Conservation (phyloP, 2,329 filamentous ascomycete species). For the Aspergillus brasiliensis region DNA sequence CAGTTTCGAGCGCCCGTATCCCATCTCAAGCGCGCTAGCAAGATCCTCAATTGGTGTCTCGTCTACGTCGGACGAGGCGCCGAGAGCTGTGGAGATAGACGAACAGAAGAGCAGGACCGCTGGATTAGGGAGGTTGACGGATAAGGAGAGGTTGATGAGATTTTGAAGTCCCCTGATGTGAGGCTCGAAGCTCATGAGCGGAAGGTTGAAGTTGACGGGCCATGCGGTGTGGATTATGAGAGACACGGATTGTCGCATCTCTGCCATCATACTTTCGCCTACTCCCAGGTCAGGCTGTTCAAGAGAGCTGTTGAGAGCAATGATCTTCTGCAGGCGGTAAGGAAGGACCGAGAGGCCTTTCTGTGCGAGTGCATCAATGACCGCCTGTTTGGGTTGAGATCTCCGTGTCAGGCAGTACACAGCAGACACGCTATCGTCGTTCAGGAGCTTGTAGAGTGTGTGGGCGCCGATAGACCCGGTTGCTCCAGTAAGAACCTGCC, state of each 20-base stretch:
- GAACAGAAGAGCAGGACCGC: conserved; percentile 54
- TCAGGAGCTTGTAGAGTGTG: conserved; percentile 40
- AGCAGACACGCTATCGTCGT: conserved; percentile 35
- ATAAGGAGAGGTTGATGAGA: conserved; percentile 50
- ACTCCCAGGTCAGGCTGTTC: conserved; percentile 48
- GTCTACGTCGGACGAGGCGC: neutral
- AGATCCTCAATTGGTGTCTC: conserved; percentile 21
- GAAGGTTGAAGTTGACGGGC: conserved; percentile 59
- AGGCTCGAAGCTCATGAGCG: conserved; percentile 50
- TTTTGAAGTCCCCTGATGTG: conserved; percentile 50
- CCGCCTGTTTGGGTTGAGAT: conserved; percentile 21
- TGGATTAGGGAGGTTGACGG: conserved; percentile 30
- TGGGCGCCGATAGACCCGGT: conserved; percentile 50
- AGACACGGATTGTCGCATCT: conserved; percentile 45
- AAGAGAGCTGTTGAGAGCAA: conserved; percentile 44
- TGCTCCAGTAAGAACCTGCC: conserved; percentile 45
- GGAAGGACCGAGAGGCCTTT: conserved; percentile 26
- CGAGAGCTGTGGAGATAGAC: conserved; percentile 48
- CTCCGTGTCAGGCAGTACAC: conserved; percentile 44
- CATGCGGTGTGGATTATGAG: conserved; percentile 57
- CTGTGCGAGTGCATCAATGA: conserved; percentile 24
- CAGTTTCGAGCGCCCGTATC: conserved; percentile 38
- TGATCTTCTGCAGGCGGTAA: conserved; percentile 37
- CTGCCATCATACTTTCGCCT: conserved; percentile 33
- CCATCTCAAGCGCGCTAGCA: conserved; percentile 27